These are phyloP conservation scores for Ophiostoma himal-ulmi DNA, from an alignment of 2,329 filamentous ascomycete species.

Conservation along the genomic window DNA sequence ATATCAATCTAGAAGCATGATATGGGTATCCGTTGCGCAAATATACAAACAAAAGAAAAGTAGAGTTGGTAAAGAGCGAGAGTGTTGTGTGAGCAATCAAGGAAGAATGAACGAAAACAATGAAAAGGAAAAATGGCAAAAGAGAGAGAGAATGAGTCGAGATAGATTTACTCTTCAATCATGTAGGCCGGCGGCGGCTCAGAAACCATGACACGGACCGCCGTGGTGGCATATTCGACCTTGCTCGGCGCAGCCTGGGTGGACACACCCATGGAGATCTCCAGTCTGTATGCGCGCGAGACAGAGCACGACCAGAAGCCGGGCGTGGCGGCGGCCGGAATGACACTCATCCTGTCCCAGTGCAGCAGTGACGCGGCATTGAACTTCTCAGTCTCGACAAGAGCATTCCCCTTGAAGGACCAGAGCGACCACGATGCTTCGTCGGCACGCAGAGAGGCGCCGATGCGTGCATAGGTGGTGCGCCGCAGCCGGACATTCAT, in stretches of 20 bases:
- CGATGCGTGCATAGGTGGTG: background rate
- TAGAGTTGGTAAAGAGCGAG: background rate
- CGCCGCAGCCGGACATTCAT: constrained; percentile 1
- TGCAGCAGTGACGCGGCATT: background rate
- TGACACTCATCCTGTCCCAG: background rate
- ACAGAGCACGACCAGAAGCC: constrained; percentile 10
- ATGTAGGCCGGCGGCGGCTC: constrained; percentile 14
- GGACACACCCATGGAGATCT: constrained; percentile 9
- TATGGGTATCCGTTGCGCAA: background rate
- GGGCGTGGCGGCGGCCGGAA: background rate
- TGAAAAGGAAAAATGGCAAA: background rate
- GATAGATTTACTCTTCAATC: background rate
- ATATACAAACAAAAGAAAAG: background rate
- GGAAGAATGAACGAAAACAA: background rate
- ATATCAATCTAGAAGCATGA: background rate
- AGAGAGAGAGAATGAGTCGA: background rate
- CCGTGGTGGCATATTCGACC: constrained; percentile 6
- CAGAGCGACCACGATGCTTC: constrained; percentile 11
- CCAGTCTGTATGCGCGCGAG: background rate
- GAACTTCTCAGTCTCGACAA: background rate
- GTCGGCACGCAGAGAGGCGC: constrained; percentile 7
- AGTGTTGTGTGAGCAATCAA: background rate
- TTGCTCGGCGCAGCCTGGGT: background rate
- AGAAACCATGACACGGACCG: background rate
- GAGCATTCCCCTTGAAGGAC: background rate